Evolutionary conservation across 257 asterid genomes (phyloP).

Genomic region (Nicotiana benthamiana): DNA sequence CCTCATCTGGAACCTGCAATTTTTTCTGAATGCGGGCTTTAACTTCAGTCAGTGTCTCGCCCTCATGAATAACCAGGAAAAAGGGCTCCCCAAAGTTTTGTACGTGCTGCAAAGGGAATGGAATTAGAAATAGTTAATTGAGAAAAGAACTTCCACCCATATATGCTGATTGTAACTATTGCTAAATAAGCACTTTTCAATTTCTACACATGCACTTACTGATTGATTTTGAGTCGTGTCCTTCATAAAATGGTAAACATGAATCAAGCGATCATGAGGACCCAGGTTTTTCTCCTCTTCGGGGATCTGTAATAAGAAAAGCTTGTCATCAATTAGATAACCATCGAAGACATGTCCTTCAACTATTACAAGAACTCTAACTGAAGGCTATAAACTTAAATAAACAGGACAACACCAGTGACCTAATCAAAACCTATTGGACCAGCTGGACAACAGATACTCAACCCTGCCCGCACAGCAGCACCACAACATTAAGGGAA

Average conservation of each 20-base stretch:
- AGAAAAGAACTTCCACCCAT: not conserved
- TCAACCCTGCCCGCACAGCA: not conserved
- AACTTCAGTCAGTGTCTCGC: constrained; percentile 16
- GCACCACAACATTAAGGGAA: constrained; percentile 1
- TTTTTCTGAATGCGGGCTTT: constrained; percentile 20
- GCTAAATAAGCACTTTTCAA: not conserved
- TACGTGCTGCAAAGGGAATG: constrained; percentile 13
- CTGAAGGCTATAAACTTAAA: not conserved
- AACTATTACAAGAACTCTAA: not conserved
- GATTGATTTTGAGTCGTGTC: constrained; percentile 22
- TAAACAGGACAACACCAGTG: not conserved
- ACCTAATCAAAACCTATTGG: not conserved
- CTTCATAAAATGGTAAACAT: constrained; percentile 22
- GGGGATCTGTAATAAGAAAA: constrained; percentile 16
- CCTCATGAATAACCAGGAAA: constrained; percentile 21
- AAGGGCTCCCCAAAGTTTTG: constrained; percentile 28
- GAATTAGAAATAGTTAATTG: not conserved
- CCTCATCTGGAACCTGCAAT: constrained; percentile 25
- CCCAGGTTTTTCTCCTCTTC: constrained; percentile 26
- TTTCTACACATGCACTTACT: constrained; percentile 2
- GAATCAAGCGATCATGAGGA: constrained; percentile 25
- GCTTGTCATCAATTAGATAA: not conserved
- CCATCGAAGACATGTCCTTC: not conserved
- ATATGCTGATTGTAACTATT: not conserved
- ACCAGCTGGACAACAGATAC: not conserved